Percentiles rank a stretch among this genome's conserved stretches.
Conservation (phyloP, 257 asterid genomes). For the Asclepias syriaca region DNA sequence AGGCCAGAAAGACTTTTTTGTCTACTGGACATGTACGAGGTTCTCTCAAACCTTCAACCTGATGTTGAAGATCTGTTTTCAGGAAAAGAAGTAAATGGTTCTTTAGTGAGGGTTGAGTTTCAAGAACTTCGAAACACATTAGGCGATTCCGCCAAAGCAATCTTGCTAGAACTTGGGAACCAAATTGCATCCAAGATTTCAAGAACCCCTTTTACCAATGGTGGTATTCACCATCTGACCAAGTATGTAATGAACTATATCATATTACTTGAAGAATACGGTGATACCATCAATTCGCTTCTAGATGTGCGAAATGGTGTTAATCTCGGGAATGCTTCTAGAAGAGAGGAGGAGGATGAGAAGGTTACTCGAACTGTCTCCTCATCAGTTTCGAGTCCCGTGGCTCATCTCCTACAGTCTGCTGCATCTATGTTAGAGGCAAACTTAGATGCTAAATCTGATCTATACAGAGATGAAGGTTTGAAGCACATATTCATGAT, state of each 20-base stretch:
- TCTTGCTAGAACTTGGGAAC: slow-evolving; percentile 67
- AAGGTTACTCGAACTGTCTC: slow-evolving; percentile 11
- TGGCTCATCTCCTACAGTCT: slow-evolving; percentile 40
- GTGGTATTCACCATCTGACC: slow-evolving; percentile 55
- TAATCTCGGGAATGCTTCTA: slow-evolving; percentile 10
- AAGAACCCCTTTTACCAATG: slow-evolving; percentile 34
- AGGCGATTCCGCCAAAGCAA: slow-evolving; percentile 63
- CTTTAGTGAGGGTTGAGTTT: slow-evolving; percentile 48
- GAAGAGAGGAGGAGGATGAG: neutral
- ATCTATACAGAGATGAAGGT: slow-evolving; percentile 32
- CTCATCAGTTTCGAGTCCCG: slow-evolving; percentile 18
- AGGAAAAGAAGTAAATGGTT: slow-evolving; percentile 26
- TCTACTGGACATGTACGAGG: slow-evolving; percentile 82
- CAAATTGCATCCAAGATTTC: slow-evolving; percentile 36
- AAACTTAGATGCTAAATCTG: slow-evolving; percentile 38
- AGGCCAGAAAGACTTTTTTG: slow-evolving; percentile 79
- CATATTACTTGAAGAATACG: slow-evolving; percentile 45
- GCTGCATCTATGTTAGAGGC: slow-evolving; percentile 45
- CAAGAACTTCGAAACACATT: slow-evolving; percentile 45
- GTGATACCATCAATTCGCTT: slow-evolving; percentile 39
- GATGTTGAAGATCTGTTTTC: slow-evolving; percentile 47
- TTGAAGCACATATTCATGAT: slow-evolving; percentile 59
- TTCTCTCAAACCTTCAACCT: slow-evolving; percentile 55
- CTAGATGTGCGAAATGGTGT: slow-evolving; percentile 30
- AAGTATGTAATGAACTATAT: slow-evolving; percentile 65